Evolutionary conservation across 2,329 filamentous ascomycete species (phyloP).

Genomic region (Ascochyta rabiei): DNA sequence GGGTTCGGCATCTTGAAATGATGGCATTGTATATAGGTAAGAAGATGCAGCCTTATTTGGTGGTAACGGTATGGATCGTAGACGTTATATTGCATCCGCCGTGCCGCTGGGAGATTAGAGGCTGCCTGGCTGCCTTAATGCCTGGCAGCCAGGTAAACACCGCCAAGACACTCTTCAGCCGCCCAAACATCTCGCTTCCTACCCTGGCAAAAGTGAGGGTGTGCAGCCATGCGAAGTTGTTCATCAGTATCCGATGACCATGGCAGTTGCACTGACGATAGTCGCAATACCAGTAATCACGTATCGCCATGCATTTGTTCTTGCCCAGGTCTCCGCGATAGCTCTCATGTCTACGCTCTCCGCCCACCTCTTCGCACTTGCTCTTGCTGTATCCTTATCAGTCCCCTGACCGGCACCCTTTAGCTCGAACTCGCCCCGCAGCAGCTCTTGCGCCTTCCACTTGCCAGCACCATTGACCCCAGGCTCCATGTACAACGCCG

Average conservation of each 20-base stretch:
- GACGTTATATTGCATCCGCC: not conserved
- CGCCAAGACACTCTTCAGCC: not conserved
- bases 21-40: not conserved
- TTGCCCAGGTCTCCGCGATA: conserved; percentile 25
- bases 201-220: not conserved
- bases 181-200: not conserved
- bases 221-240: too few relatives aligned
- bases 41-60: not conserved
- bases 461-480: conserved; percentile 48
- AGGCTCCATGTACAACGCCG: conserved; percentile 49
- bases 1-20: not conserved
- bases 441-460: conserved; percentile 46
- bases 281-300: conserved; percentile 23
- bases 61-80: not conserved
- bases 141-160: conserved; percentile 1
- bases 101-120: not conserved
- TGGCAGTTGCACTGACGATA: conserved; percentile 23
- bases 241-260: not conserved
- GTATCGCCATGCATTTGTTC: conserved; percentile 27
- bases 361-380: conserved; percentile 24
- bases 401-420: conserved; percentile 18
- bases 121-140: not conserved
- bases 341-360: conserved; percentile 28
- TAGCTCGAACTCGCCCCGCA: conserved; percentile 33
- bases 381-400: conserved; percentile 22